phyloP scores from a whole-genome alignment of 2,329 filamentous ascomycete species.

The Phyllosticta paracitricarpa region DNA sequence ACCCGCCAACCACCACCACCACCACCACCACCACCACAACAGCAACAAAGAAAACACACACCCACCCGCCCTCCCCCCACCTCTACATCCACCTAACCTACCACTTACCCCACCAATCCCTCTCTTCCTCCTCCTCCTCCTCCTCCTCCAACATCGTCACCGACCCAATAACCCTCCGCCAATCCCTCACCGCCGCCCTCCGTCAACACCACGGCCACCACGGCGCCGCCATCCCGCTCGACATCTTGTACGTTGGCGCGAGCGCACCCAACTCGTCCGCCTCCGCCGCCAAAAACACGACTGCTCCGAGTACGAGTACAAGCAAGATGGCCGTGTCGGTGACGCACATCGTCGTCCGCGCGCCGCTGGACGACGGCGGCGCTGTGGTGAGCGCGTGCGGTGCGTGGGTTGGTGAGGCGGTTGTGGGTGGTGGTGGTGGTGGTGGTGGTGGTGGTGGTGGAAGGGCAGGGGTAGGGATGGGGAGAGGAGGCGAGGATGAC shows the following conservation, averaged over 20 bases:
- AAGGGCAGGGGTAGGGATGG: neutral
- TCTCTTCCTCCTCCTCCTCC: neutral
- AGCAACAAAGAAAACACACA: neutral
- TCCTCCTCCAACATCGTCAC: constrained; percentile 19
- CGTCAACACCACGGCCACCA: constrained; percentile 59
- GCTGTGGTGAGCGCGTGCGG: constrained; percentile 48
- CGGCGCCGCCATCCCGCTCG: constrained; percentile 54
- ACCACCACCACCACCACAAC: neutral
- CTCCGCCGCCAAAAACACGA: neutral
- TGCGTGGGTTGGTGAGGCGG: constrained; percentile 4
- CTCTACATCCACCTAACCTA: constrained; percentile 9
- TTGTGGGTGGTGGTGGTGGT: neutral
- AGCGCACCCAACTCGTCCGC: constrained; percentile 22
- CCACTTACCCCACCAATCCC: neutral
- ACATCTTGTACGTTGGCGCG: constrained; percentile 46
- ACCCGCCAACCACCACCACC: neutral
- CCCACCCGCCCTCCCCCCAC: neutral
- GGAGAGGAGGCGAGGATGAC: neutral
- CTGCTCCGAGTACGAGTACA: too few species aligned
- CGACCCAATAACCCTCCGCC: constrained; percentile 52
- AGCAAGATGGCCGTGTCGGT: too few species aligned
- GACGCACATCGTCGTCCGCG: constrained; percentile 51
- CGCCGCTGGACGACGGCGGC: constrained; percentile 51
- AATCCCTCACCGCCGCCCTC: constrained; percentile 53
- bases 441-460: neutral